Conservation (phyloP, 1,284 basidiomycete genomes). For the Phellopilus nigrolimitatus region DNA sequence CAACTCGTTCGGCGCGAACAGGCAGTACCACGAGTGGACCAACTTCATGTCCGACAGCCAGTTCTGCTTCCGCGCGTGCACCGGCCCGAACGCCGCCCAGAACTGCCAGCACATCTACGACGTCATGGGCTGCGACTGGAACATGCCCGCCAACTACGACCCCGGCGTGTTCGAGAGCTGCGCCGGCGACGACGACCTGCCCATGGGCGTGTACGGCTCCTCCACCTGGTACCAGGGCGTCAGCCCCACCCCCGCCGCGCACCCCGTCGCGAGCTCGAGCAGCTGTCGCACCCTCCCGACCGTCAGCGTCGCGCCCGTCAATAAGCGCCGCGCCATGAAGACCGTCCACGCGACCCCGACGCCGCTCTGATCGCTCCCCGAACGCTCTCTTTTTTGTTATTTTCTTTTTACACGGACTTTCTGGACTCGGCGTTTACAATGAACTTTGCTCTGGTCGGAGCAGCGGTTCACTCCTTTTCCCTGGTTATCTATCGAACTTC, state of each 20-base stretch:
- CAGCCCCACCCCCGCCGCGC: slow-evolving; percentile 46
- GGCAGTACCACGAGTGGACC: slow-evolving; percentile 30
- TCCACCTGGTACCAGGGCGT: slow-evolving; percentile 56
- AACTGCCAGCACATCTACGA: slow-evolving; percentile 45
- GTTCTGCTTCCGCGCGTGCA: slow-evolving; percentile 65
- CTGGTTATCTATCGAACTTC: too few species aligned
- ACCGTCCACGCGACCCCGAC: neutral
- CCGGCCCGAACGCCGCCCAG: slow-evolving; percentile 46
- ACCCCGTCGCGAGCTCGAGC: slow-evolving; percentile 35
- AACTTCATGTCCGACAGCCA: slow-evolving; percentile 45
- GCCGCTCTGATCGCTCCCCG: too few species aligned
- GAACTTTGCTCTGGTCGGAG: too few species aligned
- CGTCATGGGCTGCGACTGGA: slow-evolving; percentile 53
- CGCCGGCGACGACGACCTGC: slow-evolving; percentile 41
- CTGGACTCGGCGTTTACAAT: too few species aligned
- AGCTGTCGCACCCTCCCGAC: slow-evolving; percentile 42
- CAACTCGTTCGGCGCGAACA: slow-evolving; percentile 36
- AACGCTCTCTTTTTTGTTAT: too few species aligned
- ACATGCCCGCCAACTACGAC: slow-evolving; percentile 47
- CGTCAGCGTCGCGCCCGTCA: slow-evolving; percentile 34
- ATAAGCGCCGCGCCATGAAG: slow-evolving; percentile 22
- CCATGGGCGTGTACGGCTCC: slow-evolving; percentile 60
- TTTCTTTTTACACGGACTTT: too few species aligned
- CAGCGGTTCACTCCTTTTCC: too few species aligned
- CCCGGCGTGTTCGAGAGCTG: slow-evolving; percentile 47